A percentile compares a stretch with the other conserved stretches of the same genome.
phyloP scores from a whole-genome alignment of 192 early-diverging fungal species.

The Pilaira anomala region DNA sequence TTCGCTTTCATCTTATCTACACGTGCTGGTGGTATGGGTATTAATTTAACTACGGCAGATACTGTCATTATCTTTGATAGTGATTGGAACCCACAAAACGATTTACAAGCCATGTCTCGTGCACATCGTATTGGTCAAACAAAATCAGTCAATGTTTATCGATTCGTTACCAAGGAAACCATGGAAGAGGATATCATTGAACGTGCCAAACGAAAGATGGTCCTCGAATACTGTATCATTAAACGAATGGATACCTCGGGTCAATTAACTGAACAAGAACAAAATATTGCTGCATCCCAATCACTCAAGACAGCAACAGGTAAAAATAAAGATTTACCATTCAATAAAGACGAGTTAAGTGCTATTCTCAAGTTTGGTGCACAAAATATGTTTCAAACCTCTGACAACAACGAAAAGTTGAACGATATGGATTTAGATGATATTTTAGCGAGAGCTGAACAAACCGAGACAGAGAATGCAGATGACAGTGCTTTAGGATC shows the following conservation, averaged over 20 bases:
- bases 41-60: slow-evolving; percentile 95
- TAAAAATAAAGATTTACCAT: slow-evolving; percentile 40
- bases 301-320: slow-evolving; percentile 38
- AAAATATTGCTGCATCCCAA: slow-evolving; percentile 9
- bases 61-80: slow-evolving; percentile 96
- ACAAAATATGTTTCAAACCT: slow-evolving; percentile 90
- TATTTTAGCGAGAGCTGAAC: slow-evolving; percentile 93
- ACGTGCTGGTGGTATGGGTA: slow-evolving; percentile 93
- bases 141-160: slow-evolving; percentile 95
- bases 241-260: slow-evolving; percentile 77
- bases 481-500: slow-evolving; percentile 60
- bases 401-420: slow-evolving; percentile 64
- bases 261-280: slow-evolving; percentile 26
- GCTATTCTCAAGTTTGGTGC: slow-evolving; percentile 98
- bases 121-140: slow-evolving; percentile 99
- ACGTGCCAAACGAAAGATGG: slow-evolving; percentile 99
- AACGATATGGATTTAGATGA: slow-evolving; percentile 97
- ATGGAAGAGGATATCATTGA: slow-evolving; percentile 99
- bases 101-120: slow-evolving; percentile 96
- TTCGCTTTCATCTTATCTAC: slow-evolving; percentile 98
- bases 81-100: slow-evolving; percentile 95
- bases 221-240: slow-evolving; percentile 98
- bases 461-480: slow-evolving; percentile 71
- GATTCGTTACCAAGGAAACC: slow-evolving; percentile 94
- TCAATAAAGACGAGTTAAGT: slow-evolving; percentile 86